Conservation (phyloP, 2,329 filamentous ascomycete species). For the Fusarium liriodendri region DNA sequence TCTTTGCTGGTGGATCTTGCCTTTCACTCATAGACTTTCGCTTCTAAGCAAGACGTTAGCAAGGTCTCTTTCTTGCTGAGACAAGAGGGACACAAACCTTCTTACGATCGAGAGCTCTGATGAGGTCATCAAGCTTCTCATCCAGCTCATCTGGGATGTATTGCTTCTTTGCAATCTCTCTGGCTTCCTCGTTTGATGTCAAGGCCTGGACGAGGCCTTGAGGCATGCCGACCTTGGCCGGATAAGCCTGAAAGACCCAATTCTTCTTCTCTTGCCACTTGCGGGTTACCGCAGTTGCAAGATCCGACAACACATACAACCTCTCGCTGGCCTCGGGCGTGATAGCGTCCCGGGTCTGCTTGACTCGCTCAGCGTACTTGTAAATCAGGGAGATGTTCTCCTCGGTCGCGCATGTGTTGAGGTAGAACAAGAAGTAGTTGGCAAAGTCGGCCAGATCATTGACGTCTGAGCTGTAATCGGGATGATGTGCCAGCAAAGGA, state of each 20-base stretch:
- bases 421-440: slow-evolving; percentile 90
- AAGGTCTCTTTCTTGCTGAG: background rate
- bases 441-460: slow-evolving; percentile 84
- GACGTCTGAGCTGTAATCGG: slow-evolving; percentile 79
- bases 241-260: slow-evolving; percentile 87
- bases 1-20: slow-evolving; percentile 56
- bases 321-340: slow-evolving; percentile 74
- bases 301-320: slow-evolving; percentile 88
- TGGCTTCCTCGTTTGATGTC: slow-evolving; percentile 80
- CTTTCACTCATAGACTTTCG: slow-evolving; percentile 66
- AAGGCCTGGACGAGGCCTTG: slow-evolving; percentile 81
- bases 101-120: slow-evolving; percentile 76
- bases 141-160: slow-evolving; percentile 83
- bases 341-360: slow-evolving; percentile 87
- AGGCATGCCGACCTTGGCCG: slow-evolving; percentile 84
- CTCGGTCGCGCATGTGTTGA: slow-evolving; percentile 84
- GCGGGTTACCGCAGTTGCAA: slow-evolving; percentile 84
- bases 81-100: slow-evolving; percentile 60
- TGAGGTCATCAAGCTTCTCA: slow-evolving; percentile 77
- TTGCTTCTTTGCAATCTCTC: slow-evolving; percentile 86
- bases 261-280: slow-evolving; percentile 88
- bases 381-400: slow-evolving; percentile 90
- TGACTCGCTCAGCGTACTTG: slow-evolving; percentile 92
- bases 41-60: slow-evolving; percentile 58
- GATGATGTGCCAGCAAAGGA: slow-evolving; percentile 91